phyloP scores from a whole-genome alignment of 2,329 filamentous ascomycete genomes.

The Corinectria fuckeliana region DNA sequence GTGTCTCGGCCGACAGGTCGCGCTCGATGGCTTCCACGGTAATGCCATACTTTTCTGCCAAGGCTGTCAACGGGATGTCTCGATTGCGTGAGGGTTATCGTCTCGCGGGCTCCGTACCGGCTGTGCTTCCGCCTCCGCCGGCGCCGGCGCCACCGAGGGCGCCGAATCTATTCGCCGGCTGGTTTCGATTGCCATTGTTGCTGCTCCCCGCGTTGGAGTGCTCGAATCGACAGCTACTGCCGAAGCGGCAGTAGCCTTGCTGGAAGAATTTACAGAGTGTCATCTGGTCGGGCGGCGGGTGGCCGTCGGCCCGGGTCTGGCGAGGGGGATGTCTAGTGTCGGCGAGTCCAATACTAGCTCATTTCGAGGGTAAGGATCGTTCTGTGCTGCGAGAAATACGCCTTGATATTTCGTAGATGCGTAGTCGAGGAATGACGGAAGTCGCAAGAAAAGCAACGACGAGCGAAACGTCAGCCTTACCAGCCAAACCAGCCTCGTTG shows the following conservation, averaged over 20 bases:
- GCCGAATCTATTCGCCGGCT: constrained; percentile 63
- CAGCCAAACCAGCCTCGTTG: constrained; percentile 37
- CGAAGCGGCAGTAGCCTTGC: constrained; percentile 60
- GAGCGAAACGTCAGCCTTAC: constrained; percentile 31
- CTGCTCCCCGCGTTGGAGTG: constrained; percentile 50
- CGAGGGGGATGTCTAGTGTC: constrained; percentile 20
- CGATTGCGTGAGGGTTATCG: background rate
- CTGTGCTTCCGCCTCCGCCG: constrained; percentile 31
- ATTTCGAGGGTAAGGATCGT: constrained; percentile 23
- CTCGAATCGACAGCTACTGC: constrained; percentile 62
- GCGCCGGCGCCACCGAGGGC: constrained; percentile 48
- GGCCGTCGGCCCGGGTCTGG: constrained; percentile 13
- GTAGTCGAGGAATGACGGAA: background rate
- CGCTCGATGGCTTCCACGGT: constrained; percentile 64
- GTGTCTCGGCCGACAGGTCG: constrained; percentile 74
- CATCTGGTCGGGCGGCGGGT: constrained; percentile 39
- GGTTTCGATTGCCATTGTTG: constrained; percentile 41
- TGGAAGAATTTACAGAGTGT: constrained; percentile 56
- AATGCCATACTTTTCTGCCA: constrained; percentile 55
- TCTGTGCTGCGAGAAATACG: background rate
- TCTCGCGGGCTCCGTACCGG: constrained; percentile 22
- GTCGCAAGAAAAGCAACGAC: background rate
- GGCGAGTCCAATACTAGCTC: constrained; percentile 26
- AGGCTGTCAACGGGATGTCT: constrained; percentile 22
- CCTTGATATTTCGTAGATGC: background rate